phyloP scores from a whole-genome alignment of 2,329 filamentous ascomycete species.

The Claviceps purpurea region DNA sequence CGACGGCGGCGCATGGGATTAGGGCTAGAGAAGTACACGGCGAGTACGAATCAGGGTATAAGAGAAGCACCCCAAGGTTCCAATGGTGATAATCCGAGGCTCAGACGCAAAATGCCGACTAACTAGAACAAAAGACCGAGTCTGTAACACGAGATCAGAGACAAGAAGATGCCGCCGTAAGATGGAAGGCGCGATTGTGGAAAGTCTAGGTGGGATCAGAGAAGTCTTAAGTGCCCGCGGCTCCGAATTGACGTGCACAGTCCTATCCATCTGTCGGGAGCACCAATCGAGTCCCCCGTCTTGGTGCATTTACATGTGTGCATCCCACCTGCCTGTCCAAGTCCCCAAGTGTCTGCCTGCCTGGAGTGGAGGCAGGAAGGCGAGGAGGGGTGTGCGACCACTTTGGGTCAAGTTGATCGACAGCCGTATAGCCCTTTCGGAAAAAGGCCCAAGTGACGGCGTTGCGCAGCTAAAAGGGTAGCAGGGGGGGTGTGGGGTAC shows the following conservation, averaged over 20 bases:
- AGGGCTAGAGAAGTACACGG: neutral
- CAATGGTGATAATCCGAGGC: slow-evolving; percentile 26
- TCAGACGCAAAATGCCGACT: slow-evolving; percentile 36
- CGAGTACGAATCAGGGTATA: neutral
- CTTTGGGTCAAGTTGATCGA: slow-evolving; percentile 39
- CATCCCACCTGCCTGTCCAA: neutral
- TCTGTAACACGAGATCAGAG: slow-evolving; percentile 28
- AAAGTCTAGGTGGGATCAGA: slow-evolving; percentile 38
- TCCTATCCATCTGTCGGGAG: slow-evolving; percentile 24
- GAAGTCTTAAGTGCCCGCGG: slow-evolving; percentile 42
- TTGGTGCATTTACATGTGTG: slow-evolving; percentile 10
- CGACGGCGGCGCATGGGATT: neutral
- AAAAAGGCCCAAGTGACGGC: slow-evolving; percentile 30
- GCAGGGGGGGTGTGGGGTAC: slow-evolving; percentile 8
- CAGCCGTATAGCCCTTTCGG: slow-evolving; percentile 37
- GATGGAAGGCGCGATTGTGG: slow-evolving; percentile 17
- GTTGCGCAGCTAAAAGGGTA: slow-evolving; percentile 24
- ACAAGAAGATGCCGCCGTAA: slow-evolving; percentile 24
- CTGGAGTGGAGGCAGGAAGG: neutral
- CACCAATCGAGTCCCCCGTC: slow-evolving; percentile 22
- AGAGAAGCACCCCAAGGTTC: slow-evolving; percentile 6
- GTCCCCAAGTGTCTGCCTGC: neutral
- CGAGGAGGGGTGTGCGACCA: slow-evolving; percentile 29
- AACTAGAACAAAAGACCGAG: slow-evolving; percentile 31
- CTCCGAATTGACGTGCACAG: slow-evolving; percentile 26